A percentile compares a stretch with the other conserved stretches of the same genome.
Evolutionary conservation across 2,329 filamentous ascomycete genomes (phyloP).

Genomic region (Aspergillus ruber): DNA sequence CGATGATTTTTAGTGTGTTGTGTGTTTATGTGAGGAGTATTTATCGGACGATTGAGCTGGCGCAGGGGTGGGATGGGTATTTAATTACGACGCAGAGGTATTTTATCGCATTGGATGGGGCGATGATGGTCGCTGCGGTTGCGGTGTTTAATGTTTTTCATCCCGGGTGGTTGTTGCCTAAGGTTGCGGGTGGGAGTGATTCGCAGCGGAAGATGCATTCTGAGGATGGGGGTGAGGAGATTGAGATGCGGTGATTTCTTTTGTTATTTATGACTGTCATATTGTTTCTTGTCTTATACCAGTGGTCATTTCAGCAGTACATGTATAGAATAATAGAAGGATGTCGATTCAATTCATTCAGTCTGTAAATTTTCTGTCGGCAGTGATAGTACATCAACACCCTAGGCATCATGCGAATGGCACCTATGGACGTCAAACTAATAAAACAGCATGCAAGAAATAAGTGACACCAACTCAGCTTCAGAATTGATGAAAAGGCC

Average conservation of each 20-base stretch:
- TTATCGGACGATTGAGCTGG: constrained; percentile 47
- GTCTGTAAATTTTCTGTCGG: not conserved
- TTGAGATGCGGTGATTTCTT: not conserved
- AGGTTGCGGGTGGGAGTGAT: not conserved
- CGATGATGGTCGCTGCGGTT: constrained; percentile 45
- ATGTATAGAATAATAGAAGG: not conserved
- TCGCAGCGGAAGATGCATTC: not conserved
- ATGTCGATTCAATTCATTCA: not conserved
- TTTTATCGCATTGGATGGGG: constrained; percentile 46
- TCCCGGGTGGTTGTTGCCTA: constrained; percentile 36
- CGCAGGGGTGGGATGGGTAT: constrained; percentile 46
- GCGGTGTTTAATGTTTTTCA: constrained; percentile 41
- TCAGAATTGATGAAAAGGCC: not conserved
- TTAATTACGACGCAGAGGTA: constrained; percentile 47
- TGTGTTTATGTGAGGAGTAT: constrained; percentile 45
- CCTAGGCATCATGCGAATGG: not conserved
- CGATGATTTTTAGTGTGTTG: constrained; percentile 37
- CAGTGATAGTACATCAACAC: not conserved
- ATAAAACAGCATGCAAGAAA: not conserved
- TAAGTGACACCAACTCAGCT: not conserved
- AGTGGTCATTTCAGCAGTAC: not conserved
- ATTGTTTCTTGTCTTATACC: not conserved
- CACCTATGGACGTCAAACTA: not conserved
- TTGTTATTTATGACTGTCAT: not conserved
- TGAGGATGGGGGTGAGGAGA: not conserved